phyloP scores from a whole-genome alignment of 768 basidiomycete species.

The Termitomyces sp. region DNA sequence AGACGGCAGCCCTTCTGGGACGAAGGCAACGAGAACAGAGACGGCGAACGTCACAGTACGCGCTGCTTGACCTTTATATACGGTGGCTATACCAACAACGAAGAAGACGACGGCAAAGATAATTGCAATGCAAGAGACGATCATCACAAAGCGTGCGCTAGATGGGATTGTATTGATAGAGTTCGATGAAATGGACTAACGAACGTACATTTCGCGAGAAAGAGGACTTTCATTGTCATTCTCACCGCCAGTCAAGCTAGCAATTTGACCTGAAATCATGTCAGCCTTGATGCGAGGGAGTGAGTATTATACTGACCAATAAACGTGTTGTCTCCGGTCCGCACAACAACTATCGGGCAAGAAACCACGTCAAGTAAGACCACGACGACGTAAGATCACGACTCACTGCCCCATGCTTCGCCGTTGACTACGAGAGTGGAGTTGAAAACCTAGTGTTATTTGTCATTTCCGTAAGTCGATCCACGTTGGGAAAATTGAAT shows the following conservation, averaged over 20 bases:
- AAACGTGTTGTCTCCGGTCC: conserved; percentile 62
- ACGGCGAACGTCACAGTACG: conserved; percentile 60
- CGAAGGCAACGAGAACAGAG: conserved; percentile 57
- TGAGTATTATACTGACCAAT: conserved; percentile 36
- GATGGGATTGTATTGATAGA: conserved; percentile 28
- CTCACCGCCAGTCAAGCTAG: conserved; percentile 59
- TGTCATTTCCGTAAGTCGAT: neutral
- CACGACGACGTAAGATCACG: neutral
- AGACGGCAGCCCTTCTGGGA: conserved; percentile 60
- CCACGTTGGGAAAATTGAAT: neutral
- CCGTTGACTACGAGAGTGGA: conserved; percentile 66
- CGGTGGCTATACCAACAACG: conserved; percentile 59
- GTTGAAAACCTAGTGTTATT: conserved; percentile 52
- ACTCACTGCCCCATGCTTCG: conserved; percentile 64
- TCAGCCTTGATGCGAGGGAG: neutral
- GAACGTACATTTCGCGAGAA: conserved; percentile 56
- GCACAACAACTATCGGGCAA: conserved; percentile 47
- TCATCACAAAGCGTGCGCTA: conserved; percentile 56
- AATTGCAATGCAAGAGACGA: conserved; percentile 58
- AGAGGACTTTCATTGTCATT: conserved; percentile 61
- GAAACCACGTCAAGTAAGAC: neutral
- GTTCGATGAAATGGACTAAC: conserved; percentile 24
- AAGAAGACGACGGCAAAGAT: conserved; percentile 62
- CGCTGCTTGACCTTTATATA: conserved; percentile 56
- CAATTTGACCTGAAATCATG: conserved; percentile 52